A percentile compares a stretch with the other conserved stretches of the same genome.
These are phyloP conservation scores for Erodium texanum DNA, from an alignment of 441 rosid genomes.

Conservation along the genomic window DNA sequence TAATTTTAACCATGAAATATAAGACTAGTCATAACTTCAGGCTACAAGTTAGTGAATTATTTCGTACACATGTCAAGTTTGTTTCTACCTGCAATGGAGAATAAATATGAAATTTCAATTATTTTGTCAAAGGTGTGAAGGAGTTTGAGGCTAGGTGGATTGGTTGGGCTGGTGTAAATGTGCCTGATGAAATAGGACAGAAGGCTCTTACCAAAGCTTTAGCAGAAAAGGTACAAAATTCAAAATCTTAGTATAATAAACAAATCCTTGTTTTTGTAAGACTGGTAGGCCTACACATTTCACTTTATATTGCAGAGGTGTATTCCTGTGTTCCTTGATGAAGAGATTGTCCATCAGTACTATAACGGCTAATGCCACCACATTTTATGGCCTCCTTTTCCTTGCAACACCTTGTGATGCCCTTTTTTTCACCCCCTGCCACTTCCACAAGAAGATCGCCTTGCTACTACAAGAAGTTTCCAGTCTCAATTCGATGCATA, in stretches of 20 bases:
- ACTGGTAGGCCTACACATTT: not conserved
- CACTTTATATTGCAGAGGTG: slow-evolving; percentile 53
- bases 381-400: slow-evolving; percentile 96
- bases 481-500: slow-evolving; percentile 96
- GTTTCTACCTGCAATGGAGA: slow-evolving; percentile 16
- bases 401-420: too few relatives aligned
- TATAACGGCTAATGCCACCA: slow-evolving; percentile 99
- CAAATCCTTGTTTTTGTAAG: not conserved
- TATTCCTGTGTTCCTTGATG: slow-evolving; percentile 97
- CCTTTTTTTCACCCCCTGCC: slow-evolving; percentile 93
- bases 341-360: slow-evolving; percentile 97
- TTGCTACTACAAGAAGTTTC: slow-evolving; percentile 93
- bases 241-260: not conserved
- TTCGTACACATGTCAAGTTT: slow-evolving; percentile 6
- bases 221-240: slow-evolving; percentile 68
- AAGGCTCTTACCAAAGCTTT: slow-evolving; percentile 80
- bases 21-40: slow-evolving; percentile 31
- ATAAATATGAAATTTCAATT: slow-evolving; percentile 28
- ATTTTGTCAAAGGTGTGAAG: slow-evolving; percentile 64
- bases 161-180: slow-evolving; percentile 99
- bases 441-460: slow-evolving; percentile 99
- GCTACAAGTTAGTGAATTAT: not conserved
- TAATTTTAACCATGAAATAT: not conserved
- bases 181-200: slow-evolving; percentile 93
- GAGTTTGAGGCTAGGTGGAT: slow-evolving; percentile 98